phyloP scores from a whole-genome alignment of 1,139 yeast genomes.

The Tardiomyces digboiensis region DNA sequence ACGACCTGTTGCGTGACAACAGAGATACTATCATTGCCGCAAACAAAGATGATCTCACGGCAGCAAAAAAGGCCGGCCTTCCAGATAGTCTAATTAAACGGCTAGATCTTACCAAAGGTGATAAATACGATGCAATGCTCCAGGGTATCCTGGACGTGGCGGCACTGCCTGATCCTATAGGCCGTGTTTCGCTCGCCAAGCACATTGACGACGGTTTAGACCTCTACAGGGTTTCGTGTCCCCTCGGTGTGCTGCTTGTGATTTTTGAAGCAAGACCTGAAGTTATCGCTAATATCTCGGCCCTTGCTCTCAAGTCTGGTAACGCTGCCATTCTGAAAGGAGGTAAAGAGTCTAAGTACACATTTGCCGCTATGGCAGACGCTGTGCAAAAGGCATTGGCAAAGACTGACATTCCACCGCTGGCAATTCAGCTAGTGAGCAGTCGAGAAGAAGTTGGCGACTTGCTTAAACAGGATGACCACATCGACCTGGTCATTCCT shows the following conservation, averaged over 20 bases:
- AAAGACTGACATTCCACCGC: slow-evolving; percentile 58
- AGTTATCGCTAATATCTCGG: slow-evolving; percentile 95
- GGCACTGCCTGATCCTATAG: slow-evolving; percentile 80
- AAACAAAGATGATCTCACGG: slow-evolving; percentile 63
- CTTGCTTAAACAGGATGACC: slow-evolving; percentile 72
- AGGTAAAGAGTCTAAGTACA: slow-evolving; percentile 83
- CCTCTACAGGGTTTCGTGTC: slow-evolving; percentile 76
- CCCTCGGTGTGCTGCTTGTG: slow-evolving; percentile 87
- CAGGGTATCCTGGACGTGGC: slow-evolving; percentile 94
- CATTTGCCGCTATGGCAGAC: slow-evolving; percentile 75
- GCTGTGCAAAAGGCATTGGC: slow-evolving; percentile 55
- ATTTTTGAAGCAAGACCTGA: slow-evolving; percentile 98
- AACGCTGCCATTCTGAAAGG: slow-evolving; percentile 91
- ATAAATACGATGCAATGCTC: slow-evolving; percentile 87
- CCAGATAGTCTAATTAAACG: slow-evolving; percentile 70
- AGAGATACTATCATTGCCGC: slow-evolving; percentile 61
- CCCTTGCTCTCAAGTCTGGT: slow-evolving; percentile 92
- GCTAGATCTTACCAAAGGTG: slow-evolving; percentile 70
- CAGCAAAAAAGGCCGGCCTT: slow-evolving; percentile 50
- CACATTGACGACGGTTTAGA: slow-evolving; percentile 82
- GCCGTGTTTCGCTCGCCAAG: slow-evolving; percentile 71
- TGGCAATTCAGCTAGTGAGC: slow-evolving; percentile 78
- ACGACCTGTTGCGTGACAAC: slow-evolving; percentile 49
- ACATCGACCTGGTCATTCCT: slow-evolving; percentile 93
- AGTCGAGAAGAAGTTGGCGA: slow-evolving; percentile 88